Evolutionary conservation across 2,329 filamentous ascomycete genomes (phyloP).

Genomic region (Hawksworthiomyces lignivorus): DNA sequence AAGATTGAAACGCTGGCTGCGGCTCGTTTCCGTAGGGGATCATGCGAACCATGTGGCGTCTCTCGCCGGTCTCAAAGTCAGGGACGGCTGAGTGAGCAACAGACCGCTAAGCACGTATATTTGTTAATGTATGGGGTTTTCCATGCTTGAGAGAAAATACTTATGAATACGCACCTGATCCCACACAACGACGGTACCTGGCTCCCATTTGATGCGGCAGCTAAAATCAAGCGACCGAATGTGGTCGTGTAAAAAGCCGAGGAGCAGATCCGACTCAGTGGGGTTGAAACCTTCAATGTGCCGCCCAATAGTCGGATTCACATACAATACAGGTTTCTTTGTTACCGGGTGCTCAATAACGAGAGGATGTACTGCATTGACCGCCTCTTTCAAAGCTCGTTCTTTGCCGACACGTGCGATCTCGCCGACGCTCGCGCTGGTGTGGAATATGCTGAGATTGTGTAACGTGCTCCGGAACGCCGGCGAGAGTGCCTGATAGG

Average conservation of each 20-base stretch:
- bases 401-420: slow-evolving; percentile 9
- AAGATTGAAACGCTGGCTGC: not conserved
- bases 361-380: slow-evolving; percentile 66
- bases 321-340: slow-evolving; percentile 72
- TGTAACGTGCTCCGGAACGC: slow-evolving; percentile 69
- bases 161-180: slow-evolving; percentile 10
- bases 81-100: slow-evolving; percentile 17
- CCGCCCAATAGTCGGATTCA: slow-evolving; percentile 42
- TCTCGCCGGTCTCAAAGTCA: slow-evolving; percentile 12
- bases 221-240: slow-evolving; percentile 39
- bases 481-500: slow-evolving; percentile 72
- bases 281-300: slow-evolving; percentile 72
- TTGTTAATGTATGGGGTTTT: not conserved
- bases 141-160: not conserved
- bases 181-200: slow-evolving; percentile 37
- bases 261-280: slow-evolving; percentile 62
- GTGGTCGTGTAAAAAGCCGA: slow-evolving; percentile 35
- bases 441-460: slow-evolving; percentile 67
- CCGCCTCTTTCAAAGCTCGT: slow-evolving; percentile 28
- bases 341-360: slow-evolving; percentile 78
- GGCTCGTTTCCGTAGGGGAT: slow-evolving; percentile 8
- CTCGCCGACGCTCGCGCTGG: slow-evolving; percentile 7
- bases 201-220: slow-evolving; percentile 38
- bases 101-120: slow-evolving; percentile 2
- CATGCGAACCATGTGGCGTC: slow-evolving; percentile 20